Conservation (phyloP, 225 moss, liverwort and hornwort species). For the Marchantia paleacea region DNA sequence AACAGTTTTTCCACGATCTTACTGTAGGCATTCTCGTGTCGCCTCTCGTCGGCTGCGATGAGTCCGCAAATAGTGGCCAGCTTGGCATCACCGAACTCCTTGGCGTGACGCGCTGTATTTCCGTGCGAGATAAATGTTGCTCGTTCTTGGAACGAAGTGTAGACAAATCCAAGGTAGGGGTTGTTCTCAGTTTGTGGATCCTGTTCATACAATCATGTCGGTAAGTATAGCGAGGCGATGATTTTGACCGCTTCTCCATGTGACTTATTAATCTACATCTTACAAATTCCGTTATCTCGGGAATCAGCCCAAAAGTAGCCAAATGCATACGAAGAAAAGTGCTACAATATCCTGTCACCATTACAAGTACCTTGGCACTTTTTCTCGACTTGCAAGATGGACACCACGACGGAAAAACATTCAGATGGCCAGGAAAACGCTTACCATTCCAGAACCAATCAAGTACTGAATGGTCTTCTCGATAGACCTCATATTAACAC, state of each 20-base stretch:
- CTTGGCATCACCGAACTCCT: conserved; percentile 60
- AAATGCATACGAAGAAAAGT: background rate
- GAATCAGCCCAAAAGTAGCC: background rate
- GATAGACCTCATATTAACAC: conserved; percentile 63
- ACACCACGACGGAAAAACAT: background rate
- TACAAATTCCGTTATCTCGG: background rate
- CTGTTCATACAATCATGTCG: conserved; percentile 27
- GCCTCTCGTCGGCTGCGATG: conserved; percentile 65
- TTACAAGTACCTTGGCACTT: background rate
- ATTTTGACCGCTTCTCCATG: background rate
- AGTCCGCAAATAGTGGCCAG: conserved; percentile 63
- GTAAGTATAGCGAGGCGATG: background rate
- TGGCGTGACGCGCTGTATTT: conserved; percentile 84
- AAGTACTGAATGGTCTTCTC: conserved; percentile 75
- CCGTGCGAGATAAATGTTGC: conserved; percentile 88
- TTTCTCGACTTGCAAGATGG: background rate
- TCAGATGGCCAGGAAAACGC: background rate
- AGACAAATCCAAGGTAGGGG: conserved; percentile 69
- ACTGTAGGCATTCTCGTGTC: conserved; percentile 66
- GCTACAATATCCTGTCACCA: background rate
- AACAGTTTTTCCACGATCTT: conserved; percentile 78
- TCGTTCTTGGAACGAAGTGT: conserved; percentile 69
- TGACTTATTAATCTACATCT: background rate
- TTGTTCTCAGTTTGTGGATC: conserved; percentile 75
- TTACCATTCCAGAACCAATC: conserved; percentile 82